Evolutionary conservation across 257 asterid genomes (phyloP), one percentile per base, ranked within the genome.

Genomic region (Fraxinus pennsylvanica): DNA sequence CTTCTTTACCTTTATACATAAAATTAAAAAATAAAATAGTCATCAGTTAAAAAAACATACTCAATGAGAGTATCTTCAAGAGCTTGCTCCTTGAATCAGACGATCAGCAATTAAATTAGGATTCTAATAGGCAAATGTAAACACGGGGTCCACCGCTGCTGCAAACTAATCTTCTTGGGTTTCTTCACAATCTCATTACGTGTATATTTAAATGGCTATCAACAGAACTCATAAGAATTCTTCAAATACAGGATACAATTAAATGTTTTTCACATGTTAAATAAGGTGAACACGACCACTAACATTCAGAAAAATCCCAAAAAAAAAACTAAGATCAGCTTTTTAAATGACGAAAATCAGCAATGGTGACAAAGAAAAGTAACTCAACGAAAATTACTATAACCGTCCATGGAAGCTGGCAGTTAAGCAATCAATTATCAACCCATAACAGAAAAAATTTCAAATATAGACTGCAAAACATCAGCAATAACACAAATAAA

Each of bases 351-450:
- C 14, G 54, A 57, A 57, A 21, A 54, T 30, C 7, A 50, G 29
- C 9, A 66, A 76, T 2, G 15, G 8, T 57, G 66, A n/a, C 13
- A 7, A 57, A 6, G 66, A 57, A 57, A 17, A 21, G 65, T n/a
- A 57, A 57, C 43, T 21, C 17, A 25, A 41, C 47, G 12, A 72
- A 19, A 65, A 63, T 63, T 22, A 29, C 33, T 19, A n/a, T 27
- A 39, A 59, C n/a, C 67, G 9, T 54, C 74, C 63, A 9, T 33
- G 65, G 39, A 74, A 77, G 47, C 78, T 59, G 68, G 71, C 39
- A n/a, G 27, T 17, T 57, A n/a, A 57, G 29, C 10, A 1, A 57
- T 57, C 29, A 57, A 57, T 57, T 57, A 57, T 57, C 66, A 57
- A n/a, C 4, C 66, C 12, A n/a, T 57, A n/a, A 57, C 66, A 57